Conservation (phyloP, 306 rosid species). For the Rubus parviflorus region DNA sequence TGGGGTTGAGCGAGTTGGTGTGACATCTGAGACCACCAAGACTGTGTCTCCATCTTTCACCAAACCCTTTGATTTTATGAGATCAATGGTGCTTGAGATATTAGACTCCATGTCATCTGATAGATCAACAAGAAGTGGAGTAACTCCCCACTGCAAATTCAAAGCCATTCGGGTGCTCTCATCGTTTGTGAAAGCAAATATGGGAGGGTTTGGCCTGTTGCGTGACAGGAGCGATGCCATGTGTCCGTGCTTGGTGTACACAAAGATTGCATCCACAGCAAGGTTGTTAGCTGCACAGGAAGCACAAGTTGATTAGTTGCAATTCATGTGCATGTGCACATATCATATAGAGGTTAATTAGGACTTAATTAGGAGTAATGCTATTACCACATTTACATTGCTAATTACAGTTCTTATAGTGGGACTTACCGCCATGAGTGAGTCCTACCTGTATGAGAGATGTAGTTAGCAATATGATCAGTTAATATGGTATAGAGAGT, state of each 20-base stretch:
- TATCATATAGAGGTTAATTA: neutral
- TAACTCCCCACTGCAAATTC: conserved; percentile 84
- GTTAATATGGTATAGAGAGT: neutral
- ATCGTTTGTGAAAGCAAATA: conserved; percentile 76
- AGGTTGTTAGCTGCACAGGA: conserved; percentile 78
- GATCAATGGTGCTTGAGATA: conserved; percentile 53
- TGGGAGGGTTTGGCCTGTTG: conserved; percentile 80
- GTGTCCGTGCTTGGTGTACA: conserved; percentile 70
- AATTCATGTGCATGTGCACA: neutral
- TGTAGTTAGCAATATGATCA: neutral
- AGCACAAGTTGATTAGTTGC: neutral
- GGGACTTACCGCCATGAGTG: neutral
- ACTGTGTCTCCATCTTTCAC: conserved; percentile 62
- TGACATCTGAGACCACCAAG: conserved; percentile 71
- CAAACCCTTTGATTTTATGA: conserved; percentile 61
- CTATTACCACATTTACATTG: neutral
- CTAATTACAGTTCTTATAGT: neutral
- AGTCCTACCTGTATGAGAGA: no score
- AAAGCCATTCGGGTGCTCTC: conserved; percentile 65
- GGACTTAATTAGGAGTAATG: neutral
- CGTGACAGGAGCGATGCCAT: conserved; percentile 90
- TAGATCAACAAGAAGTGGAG: conserved; percentile 60
- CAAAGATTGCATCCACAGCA: conserved; percentile 90
- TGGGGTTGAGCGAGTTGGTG: conserved; percentile 50
- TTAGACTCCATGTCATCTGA: conserved; percentile 76